phyloP scores from a whole-genome alignment of 129 eudicot species.

The Smallanthus sonchifolius region DNA sequence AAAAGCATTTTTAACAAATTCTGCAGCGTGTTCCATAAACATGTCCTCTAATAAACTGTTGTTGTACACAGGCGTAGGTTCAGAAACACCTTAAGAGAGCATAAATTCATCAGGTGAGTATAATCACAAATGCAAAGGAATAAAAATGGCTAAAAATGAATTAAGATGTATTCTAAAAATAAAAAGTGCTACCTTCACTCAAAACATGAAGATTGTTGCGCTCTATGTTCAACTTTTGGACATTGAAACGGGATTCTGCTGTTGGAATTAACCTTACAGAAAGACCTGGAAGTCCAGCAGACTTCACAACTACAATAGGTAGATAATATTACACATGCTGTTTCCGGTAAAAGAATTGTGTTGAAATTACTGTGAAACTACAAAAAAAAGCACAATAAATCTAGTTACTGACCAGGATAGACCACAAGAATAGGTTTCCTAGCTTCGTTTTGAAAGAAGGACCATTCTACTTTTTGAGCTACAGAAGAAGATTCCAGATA shows the following conservation, averaged over 20 bases:
- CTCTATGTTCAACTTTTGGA: constrained; percentile 54
- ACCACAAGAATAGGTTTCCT: constrained; percentile 83
- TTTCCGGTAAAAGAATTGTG: background rate
- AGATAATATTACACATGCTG: background rate
- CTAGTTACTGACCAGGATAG: constrained; percentile 57
- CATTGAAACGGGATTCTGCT: constrained; percentile 54
- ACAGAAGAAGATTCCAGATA: constrained; percentile 50
- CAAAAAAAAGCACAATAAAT: background rate
- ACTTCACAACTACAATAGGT: constrained; percentile 41
- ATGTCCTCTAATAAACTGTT: constrained; percentile 87
- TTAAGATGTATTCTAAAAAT: background rate
- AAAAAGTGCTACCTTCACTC: constrained; percentile 45
- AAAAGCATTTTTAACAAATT: constrained; percentile 50
- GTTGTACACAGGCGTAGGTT: constrained; percentile 78
- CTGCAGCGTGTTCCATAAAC: constrained; percentile 71
- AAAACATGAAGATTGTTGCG: constrained; percentile 64
- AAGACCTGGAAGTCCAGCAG: constrained; percentile 42
- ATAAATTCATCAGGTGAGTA: constrained; percentile 19
- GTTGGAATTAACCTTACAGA: constrained; percentile 73
- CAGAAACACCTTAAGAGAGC: constrained; percentile 32
- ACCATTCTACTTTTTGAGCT: constrained; percentile 59
- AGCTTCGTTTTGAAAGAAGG: constrained; percentile 79
- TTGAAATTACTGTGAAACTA: constrained; percentile 1
- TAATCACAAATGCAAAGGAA: background rate
- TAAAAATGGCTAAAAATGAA: background rate